Base-by-base conservation (phyloP, 2,329 filamentous ascomycete genomes). In the Coleophoma crateriformis region DNA sequence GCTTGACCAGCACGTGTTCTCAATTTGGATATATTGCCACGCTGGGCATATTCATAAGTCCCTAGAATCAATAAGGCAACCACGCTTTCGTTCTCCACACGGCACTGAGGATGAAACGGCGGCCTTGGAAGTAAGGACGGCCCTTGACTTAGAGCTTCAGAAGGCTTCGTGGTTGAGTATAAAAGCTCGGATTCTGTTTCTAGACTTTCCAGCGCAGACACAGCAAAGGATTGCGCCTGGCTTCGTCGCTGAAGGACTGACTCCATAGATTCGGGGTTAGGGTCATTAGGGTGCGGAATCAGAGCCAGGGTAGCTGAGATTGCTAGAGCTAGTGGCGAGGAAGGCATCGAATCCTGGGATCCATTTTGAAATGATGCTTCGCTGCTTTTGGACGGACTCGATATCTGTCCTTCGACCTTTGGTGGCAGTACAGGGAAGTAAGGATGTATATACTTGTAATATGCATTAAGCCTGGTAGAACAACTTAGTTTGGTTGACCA, bases 1-100 rank as follows among this genome's bases (percentile, higher is more conserved):
- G 75, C 75, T 49, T 75, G 70, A 0, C 72, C 72, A 1, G 74
- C 70, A 47, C 75, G 67, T 49, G 67, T 70, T 48, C 70, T 66
- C 73, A 77, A 76, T 58, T 77, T 77, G 52, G 73, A 72, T 53
- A 78, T 61, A 54, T 78, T 78, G 1, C 75, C 75, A 6, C 75
- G 67, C 51, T 78, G 75, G 1, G 72, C 70, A 60, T 78, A 78
- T 59, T 78, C 75, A 56, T 78, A 78, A 5, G 75, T 67, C 54
- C 73, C 75, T 2, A 78, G 60, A 12, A 78, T 55, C 45, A 74
- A 64, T 33, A 77, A 62, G 3, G 75, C 73, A 32, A 78, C 64
- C 35, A 77, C 68, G 57, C 67, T 68, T 56, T 78, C 75, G 4
- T 75, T 61, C 51, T 76, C 71, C 1, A 71, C 50, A 3, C 73